Percentiles rank a stretch among this genome's conserved stretches.
These are phyloP conservation scores for Colletotrichum liaoningense DNA, from an alignment of 2,329 filamentous ascomycete genomes.

Conservation along the genomic window DNA sequence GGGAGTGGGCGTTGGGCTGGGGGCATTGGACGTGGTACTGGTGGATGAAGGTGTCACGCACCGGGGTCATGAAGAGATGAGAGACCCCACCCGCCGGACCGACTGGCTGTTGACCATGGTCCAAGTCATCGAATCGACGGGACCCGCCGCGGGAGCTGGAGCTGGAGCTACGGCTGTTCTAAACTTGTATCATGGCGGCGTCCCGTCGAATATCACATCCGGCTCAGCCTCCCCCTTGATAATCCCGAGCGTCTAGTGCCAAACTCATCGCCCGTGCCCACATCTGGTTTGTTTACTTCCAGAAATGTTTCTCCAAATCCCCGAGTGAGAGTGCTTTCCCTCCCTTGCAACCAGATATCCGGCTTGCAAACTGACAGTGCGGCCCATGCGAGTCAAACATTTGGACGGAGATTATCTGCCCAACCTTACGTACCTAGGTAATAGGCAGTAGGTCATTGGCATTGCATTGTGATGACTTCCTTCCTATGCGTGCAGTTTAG, in stretches of 20 bases:
- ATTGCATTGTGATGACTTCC: background rate
- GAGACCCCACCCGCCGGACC: slow-evolving; percentile 12
- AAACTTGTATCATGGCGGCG: slow-evolving; percentile 27
- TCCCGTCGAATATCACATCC: background rate
- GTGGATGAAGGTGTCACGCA: background rate
- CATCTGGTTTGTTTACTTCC: background rate
- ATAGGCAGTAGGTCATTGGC: background rate
- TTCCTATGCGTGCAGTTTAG: background rate
- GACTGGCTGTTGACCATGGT: background rate
- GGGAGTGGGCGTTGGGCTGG: slow-evolving; percentile 6
- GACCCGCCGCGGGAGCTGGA: slow-evolving; percentile 18
- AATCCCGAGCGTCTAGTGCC: background rate
- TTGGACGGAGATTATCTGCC: slow-evolving; percentile 8
- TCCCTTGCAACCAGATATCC: background rate
- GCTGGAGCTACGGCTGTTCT: slow-evolving; percentile 2
- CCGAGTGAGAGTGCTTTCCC: background rate
- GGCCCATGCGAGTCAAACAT: background rate
- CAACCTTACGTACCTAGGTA: background rate
- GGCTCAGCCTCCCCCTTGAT: slow-evolving; percentile 31
- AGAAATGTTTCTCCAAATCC: background rate
- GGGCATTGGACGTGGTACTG: background rate
- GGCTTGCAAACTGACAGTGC: background rate
- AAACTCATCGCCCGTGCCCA: background rate
- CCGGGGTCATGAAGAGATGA: slow-evolving; percentile 14
- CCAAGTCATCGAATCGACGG: background rate